Base-by-base conservation (phyloP, 2,329 filamentous ascomycete genomes). In the Colletotrichum ledebouriae region DNA sequence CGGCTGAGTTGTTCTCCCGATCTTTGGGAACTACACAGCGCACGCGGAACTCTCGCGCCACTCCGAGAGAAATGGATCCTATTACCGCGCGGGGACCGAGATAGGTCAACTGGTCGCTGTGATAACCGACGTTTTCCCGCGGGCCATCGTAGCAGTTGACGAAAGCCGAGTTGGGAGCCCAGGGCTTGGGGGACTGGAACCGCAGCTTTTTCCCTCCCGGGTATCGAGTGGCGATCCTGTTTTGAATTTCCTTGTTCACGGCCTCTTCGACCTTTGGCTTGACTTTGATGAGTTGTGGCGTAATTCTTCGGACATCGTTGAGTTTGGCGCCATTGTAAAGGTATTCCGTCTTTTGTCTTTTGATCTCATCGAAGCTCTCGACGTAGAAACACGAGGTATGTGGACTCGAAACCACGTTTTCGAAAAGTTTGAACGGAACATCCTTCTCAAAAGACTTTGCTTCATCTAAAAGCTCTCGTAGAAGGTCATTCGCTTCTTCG, bases 71-170 rank as follows among this genome's bases (percentile, higher is more conserved):
- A 6, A 99, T 81, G 55, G 93, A 97, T 0, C 94, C 96, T 67
- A 98, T 98, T 22, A 97, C 86, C 6, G 95, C 89, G 7, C 92
- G 89, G 0, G 96, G 96, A 0, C 96, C 96, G 1, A 98, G 86
- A 75, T 98, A 98, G 0, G 95, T 98, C 15, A 98, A 84, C 73
- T 97, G 93, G 76, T 99, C 96, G 41, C 92, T 90, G 79, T 99
- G 96, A 80, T 93, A 98, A 37, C 96, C 96, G 0, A 98, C 94
- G 69, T 86, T 93, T 80, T 98, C 89, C 11, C 89, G 84, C 0
- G 89, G 90, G 0, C 94, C 94, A 73, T 90, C 84, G 78, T 99
- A 99, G 81, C 94, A 97, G 78, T 99, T 99, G 15, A 97, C 94
- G 75, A 98, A 95, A 0, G 94, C 94, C 0, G 94, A 93, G 75